Conservation (phyloP, 495 filamentous ascomycete species). For the Lineolata rhizophorae region DNA sequence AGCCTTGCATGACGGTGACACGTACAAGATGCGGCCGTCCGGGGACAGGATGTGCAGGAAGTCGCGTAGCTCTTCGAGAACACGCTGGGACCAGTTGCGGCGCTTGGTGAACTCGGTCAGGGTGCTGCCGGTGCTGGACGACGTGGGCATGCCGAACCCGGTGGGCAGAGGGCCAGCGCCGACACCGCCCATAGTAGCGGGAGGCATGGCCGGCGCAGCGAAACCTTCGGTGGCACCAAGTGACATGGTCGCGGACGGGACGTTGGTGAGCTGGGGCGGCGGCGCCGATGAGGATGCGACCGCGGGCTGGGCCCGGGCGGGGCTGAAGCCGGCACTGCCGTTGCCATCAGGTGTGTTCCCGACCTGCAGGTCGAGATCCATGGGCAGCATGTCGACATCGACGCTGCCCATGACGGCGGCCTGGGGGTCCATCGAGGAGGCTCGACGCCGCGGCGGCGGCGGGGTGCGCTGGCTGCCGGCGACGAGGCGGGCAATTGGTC, state of each 20-base stretch:
- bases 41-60: constrained; percentile 71
- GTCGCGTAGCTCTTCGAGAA: constrained; percentile 78
- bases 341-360: not conserved
- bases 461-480: not conserved
- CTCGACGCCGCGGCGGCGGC: no score
- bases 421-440: no score
- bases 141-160: constrained; percentile 7
- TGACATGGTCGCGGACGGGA: no score
- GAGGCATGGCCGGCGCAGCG: constrained; percentile 5
- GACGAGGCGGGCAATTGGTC: no score
- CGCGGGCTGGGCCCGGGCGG: no score
- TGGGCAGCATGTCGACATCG: constrained; percentile 9
- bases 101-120: constrained; percentile 68
- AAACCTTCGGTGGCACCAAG: no score
- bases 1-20: constrained; percentile 54
- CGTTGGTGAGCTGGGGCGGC: no score
- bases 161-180: constrained; percentile 26
- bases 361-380: constrained; percentile 14
- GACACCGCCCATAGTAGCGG: no score
- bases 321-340: constrained; percentile 2
- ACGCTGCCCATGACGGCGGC: constrained; percentile 6
- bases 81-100: constrained; percentile 71
- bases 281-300: no score
- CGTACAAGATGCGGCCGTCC: constrained; percentile 63
- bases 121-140: constrained; percentile 33